phyloP scores from a whole-genome alignment of 177 flowering plant genomes.

The Telopea speciosissima region DNA sequence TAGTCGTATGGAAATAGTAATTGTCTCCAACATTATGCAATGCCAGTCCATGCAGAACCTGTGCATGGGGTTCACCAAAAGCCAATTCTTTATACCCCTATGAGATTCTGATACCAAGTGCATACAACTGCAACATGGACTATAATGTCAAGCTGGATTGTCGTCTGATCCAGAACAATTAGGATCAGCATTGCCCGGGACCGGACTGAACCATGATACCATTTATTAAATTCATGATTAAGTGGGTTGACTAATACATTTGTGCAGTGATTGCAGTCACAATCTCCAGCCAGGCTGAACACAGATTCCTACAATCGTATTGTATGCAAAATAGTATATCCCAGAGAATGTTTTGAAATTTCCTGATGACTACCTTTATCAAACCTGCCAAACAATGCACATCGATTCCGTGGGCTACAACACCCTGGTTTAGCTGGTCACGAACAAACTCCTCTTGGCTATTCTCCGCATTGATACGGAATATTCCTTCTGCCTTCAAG shows the following conservation, averaged over 20 bases:
- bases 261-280: no score
- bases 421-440: constrained; percentile 65
- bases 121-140: neutral
- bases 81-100: neutral
- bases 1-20: neutral
- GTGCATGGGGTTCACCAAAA: neutral
- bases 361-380: constrained; percentile 57
- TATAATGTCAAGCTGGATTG: neutral
- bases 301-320: no score
- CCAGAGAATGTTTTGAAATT: neutral
- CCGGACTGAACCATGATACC: no score
- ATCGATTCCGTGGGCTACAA: constrained; percentile 76
- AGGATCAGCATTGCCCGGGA: no score
- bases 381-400: constrained; percentile 88
- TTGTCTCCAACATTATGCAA: neutral
- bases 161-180: no score
- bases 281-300: no score
- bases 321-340: neutral
- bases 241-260: no score
- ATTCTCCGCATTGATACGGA: constrained; percentile 86
- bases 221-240: no score
- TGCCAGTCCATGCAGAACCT: neutral
- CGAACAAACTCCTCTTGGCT: constrained; percentile 76
- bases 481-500: constrained; percentile 91
- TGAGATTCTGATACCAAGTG: neutral